Percentiles rank a stretch among this genome's conserved stretches.
phyloP scores from a whole-genome alignment of 1,139 yeast genomes.

The Geotrichum cucujoidarum region DNA sequence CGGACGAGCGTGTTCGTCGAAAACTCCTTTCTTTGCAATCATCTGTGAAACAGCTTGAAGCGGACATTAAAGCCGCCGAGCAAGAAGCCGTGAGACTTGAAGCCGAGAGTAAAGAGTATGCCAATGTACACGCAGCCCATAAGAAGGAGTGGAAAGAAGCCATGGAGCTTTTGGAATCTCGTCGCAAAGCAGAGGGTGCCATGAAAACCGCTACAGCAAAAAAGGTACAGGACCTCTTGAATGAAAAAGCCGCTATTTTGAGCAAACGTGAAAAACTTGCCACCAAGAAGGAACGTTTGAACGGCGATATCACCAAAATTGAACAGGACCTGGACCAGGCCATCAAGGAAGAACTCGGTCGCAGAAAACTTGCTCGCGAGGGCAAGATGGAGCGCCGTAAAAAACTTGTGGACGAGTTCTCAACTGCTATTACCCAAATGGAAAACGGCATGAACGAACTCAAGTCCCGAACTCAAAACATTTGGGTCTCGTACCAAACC shows the following conservation, averaged over 20 bases:
- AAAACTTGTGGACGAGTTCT: conserved; percentile 34
- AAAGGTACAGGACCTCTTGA: conserved; percentile 24
- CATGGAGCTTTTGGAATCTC: conserved; percentile 18
- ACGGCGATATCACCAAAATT: conserved; percentile 22
- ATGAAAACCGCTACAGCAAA: conserved; percentile 18
- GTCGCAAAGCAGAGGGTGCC: conserved; percentile 21
- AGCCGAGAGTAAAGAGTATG: conserved; percentile 21
- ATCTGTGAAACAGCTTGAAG: conserved; percentile 34
- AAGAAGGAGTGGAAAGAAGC: conserved; percentile 23
- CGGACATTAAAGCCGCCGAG: conserved; percentile 29
- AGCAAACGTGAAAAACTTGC: conserved; percentile 28
- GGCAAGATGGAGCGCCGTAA: conserved; percentile 23
- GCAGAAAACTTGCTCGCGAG: conserved; percentile 23
- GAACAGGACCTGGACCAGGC: conserved; percentile 23
- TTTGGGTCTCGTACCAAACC: conserved; percentile 3
- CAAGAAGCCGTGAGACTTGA: conserved; percentile 23
- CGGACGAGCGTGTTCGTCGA: conserved; percentile 35
- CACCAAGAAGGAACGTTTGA: conserved; percentile 25
- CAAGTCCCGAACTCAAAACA: conserved; percentile 20
- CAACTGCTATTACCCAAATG: conserved; percentile 35
- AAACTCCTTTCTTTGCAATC: conserved; percentile 35
- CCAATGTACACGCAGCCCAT: conserved; percentile 22
- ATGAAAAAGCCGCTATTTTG: conserved; percentile 23
- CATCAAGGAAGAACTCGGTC: conserved; percentile 17
- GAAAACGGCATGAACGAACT: conserved; percentile 33